A percentile compares a stretch with the other conserved stretches of the same genome.
Evolutionary conservation across 2,329 filamentous ascomycete genomes (phyloP).

Genomic region (Diaporthe sp.): DNA sequence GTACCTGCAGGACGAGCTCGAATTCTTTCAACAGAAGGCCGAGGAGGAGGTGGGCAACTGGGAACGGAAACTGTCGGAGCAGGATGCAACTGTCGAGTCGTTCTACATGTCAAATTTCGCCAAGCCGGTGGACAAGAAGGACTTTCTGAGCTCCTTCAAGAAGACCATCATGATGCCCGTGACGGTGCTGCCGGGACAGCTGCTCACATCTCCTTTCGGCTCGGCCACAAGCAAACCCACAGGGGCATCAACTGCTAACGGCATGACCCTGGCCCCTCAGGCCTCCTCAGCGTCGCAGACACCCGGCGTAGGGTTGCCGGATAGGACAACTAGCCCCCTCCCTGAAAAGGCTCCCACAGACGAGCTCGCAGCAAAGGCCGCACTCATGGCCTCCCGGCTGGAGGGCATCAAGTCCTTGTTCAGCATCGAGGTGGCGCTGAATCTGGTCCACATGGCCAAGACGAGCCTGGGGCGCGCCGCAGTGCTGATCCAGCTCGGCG

Average conservation of each 20-base stretch:
- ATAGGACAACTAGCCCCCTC: constrained; percentile 57
- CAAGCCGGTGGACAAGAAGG: constrained; percentile 93
- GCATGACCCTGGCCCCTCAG: constrained; percentile 51
- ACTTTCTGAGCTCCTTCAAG: constrained; percentile 96
- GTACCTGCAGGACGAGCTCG: constrained; percentile 92
- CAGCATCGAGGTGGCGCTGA: constrained; percentile 94
- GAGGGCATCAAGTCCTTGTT: constrained; percentile 96
- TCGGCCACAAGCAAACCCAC: constrained; percentile 55
- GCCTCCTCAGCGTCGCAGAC: constrained; percentile 66
- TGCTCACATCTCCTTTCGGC: constrained; percentile 71
- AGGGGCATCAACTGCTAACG: constrained; percentile 43
- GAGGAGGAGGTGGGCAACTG: constrained; percentile 84
- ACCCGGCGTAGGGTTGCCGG: constrained; percentile 56
- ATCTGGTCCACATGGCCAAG: constrained; percentile 90
- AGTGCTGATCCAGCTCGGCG: constrained; percentile 84
- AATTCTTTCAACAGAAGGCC: constrained; percentile 83
- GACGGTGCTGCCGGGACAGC: constrained; percentile 79
- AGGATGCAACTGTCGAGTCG: constrained; percentile 90
- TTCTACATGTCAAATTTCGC: constrained; percentile 98
- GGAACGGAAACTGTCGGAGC: constrained; percentile 92
- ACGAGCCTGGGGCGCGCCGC: constrained; percentile 87
- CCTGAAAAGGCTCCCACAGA: constrained; percentile 83
- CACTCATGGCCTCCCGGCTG: constrained; percentile 93
- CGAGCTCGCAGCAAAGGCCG: constrained; percentile 96
- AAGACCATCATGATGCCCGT: constrained; percentile 99